Evolutionary conservation across 768 basidiomycete species (phyloP), one percentile per base, ranked within the genome.

Genomic region (Suillus luteus): DNA sequence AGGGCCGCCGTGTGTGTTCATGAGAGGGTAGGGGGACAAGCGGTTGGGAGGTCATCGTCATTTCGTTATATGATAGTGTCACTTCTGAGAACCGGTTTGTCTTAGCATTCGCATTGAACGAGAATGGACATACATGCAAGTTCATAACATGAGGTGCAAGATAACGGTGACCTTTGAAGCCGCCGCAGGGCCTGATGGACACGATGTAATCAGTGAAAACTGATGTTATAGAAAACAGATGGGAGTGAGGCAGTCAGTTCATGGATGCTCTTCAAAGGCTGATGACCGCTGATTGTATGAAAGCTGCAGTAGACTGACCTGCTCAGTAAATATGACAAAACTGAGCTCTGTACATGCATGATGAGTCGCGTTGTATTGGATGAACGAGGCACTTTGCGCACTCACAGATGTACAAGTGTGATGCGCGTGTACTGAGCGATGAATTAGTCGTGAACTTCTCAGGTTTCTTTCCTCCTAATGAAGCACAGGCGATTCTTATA

Each of bases 91-190:
- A 40, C 12, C 11, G 52, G 2, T 33, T 33, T 33, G 31, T n/a
- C 31, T 54, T 5, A 33, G 52, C 5, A 11, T 33, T 12, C 19
- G 19, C 1, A 33, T 54, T 6, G 10, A n/a, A 33, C 17, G 5
- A 33, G 10, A n/a, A 52, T 6, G 10, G 17, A 54, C 52, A 12
- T 54, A 54, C 52, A 33, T 7, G 52, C 19, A 27, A 38, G 22
- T 24, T 55, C 40, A 57, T 40, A 40, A 38, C 55, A 57, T 57
- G 55, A 24, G 55, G 55, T 40, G 22, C 55, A 17, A 38, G 55
- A 24, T 57, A 57, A 55, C 22, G 22, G n/a, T n/a, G n/a, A 5
- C 38, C 24, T 57, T 57, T 40, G 55, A 38, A 38, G 55, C 55
- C 24, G 55, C 15, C 5, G 15, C 2, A 40, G 22, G 31, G n/a